Evolutionary conservation across 768 basidiomycete genomes (phyloP).

Genomic region (Cyathus striatus): DNA sequence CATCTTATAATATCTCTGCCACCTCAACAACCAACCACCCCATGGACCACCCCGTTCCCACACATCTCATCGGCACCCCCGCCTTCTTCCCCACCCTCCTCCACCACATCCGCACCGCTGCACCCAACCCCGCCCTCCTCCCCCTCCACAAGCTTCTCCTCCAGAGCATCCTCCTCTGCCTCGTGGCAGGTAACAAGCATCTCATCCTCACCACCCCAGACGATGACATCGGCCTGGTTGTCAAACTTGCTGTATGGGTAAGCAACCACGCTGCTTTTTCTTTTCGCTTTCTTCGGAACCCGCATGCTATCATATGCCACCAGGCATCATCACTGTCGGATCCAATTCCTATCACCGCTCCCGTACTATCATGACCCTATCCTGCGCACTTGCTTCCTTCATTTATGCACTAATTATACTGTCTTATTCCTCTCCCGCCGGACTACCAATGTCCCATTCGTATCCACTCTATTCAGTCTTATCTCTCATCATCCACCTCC

Average conservation of each 20-base stretch:
- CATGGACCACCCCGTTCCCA: constrained; percentile 14
- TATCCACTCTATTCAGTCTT: no score
- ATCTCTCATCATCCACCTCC: no score
- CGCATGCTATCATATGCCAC: not conserved
- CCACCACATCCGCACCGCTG: constrained; percentile 35
- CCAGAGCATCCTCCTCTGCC: constrained; percentile 60
- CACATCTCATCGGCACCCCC: constrained; percentile 35
- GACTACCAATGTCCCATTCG: no score
- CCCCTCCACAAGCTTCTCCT: constrained; percentile 61
- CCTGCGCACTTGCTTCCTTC: no score
- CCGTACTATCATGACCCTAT: no score
- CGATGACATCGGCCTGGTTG: constrained; percentile 58
- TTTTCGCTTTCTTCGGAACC: not conserved
- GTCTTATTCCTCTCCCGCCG: no score
- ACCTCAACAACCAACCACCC: not conserved
- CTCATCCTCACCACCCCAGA: constrained; percentile 61
- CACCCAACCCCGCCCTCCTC: constrained; percentile 33
- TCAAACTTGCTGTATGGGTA: constrained; percentile 56
- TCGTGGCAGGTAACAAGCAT: constrained; percentile 58
- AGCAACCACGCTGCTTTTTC: constrained; percentile 15
- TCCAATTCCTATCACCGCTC: no score
- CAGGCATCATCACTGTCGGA: no score
- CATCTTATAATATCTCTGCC: no score
- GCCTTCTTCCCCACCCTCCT: constrained; percentile 48
- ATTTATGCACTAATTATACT: no score